phyloP scores from a whole-genome alignment of 1,139 yeast species.

The Magnusiomyces suaveolens region DNA sequence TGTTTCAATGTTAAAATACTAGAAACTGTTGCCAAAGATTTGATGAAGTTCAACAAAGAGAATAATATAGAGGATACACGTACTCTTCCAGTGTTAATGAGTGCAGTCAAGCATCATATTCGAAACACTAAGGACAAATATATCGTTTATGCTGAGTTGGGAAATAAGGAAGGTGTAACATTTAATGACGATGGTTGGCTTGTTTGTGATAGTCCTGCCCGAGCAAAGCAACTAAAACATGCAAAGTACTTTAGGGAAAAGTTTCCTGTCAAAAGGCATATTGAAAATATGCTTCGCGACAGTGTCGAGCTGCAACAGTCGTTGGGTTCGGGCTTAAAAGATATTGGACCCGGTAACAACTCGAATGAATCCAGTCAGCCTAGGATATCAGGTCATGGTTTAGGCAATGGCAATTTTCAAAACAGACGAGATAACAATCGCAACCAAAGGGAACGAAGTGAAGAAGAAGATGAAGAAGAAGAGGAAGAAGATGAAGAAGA shows the following conservation, averaged over 20 bases:
- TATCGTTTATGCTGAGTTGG: not conserved
- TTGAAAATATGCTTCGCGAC: not conserved
- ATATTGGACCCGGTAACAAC: not conserved
- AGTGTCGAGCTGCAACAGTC: slow-evolving; percentile 1
- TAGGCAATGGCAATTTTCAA: not conserved
- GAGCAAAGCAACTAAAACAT: not conserved
- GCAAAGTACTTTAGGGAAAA: slow-evolving; percentile 4
- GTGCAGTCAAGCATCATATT: slow-evolving; percentile 6
- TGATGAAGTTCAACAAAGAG: slow-evolving; percentile 1
- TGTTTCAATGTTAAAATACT: not conserved
- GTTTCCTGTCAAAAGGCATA: slow-evolving; percentile 4
- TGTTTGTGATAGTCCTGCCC: not conserved
- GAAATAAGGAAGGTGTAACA: slow-evolving; percentile 1
- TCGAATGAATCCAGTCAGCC: not conserved
- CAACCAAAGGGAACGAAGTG: not conserved
- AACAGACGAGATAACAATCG: not conserved
- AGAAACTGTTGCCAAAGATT: not conserved
- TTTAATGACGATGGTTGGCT: slow-evolving; percentile 6
- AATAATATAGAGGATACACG: not conserved
- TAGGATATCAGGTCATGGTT: not conserved
- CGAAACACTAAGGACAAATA: slow-evolving; percentile 6
- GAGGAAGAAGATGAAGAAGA: not conserved
- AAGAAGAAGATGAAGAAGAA: not conserved
- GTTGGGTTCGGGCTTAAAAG: not conserved
- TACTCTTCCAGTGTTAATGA: not conserved